Conservation (phyloP, 2,329 filamentous ascomycete genomes). For the Gliomastix tumulicola region DNA sequence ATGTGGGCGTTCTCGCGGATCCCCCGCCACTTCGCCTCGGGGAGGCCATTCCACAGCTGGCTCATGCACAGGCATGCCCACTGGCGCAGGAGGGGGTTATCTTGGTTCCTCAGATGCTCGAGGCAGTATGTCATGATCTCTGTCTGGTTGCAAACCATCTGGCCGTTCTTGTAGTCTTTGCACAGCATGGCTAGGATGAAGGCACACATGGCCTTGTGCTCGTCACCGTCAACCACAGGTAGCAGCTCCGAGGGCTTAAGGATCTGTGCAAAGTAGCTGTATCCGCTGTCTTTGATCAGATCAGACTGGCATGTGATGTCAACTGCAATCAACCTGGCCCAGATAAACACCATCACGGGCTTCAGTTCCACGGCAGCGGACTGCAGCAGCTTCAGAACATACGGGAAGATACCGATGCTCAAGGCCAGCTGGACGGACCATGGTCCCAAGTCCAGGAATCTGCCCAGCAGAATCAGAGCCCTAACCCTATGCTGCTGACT, state of each 20-base stretch:
- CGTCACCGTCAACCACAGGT: slow-evolving; percentile 79
- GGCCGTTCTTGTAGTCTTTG: slow-evolving; percentile 87
- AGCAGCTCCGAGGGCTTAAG: slow-evolving; percentile 78
- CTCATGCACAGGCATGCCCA: slow-evolving; percentile 96
- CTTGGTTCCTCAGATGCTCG: slow-evolving; percentile 72
- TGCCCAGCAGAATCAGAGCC: slow-evolving; percentile 83
- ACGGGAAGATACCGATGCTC: slow-evolving; percentile 97
- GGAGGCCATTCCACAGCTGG: slow-evolving; percentile 85
- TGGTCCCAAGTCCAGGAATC: slow-evolving; percentile 89
- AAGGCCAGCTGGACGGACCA: slow-evolving; percentile 98
- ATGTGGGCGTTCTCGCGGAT: slow-evolving; percentile 81
- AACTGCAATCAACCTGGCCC: slow-evolving; percentile 91
- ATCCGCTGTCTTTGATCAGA: slow-evolving; percentile 92
- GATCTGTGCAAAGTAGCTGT: slow-evolving; percentile 93
- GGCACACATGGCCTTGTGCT: slow-evolving; percentile 98
- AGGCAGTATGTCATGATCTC: slow-evolving; percentile 89
- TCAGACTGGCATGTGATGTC: slow-evolving; percentile 92
- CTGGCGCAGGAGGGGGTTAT: slow-evolving; percentile 83
- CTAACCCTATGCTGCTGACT: slow-evolving; percentile 92
- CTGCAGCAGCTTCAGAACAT: slow-evolving; percentile 94
- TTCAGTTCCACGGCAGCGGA: slow-evolving; percentile 92
- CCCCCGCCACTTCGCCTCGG: slow-evolving; percentile 94
- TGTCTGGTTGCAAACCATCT: slow-evolving; percentile 82
- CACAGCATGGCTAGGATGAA: slow-evolving; percentile 98
- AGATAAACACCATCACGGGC: slow-evolving; percentile 99